Conservation (phyloP, 805 yeast species). For the Blastobotrys terrestris region DNA sequence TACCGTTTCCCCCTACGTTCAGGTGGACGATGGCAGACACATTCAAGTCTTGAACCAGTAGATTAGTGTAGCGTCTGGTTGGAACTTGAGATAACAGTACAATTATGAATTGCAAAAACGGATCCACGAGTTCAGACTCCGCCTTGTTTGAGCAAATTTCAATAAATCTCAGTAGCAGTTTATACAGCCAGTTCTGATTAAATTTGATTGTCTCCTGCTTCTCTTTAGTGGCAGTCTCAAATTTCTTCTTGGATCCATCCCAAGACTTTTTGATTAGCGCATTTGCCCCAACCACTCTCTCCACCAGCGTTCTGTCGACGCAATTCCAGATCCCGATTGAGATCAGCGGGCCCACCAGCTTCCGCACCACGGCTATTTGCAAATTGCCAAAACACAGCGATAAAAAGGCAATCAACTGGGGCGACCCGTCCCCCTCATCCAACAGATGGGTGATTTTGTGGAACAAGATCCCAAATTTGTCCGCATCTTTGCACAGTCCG, state of each 20-base stretch:
- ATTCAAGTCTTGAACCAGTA: conserved; percentile 28
- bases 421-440: conserved; percentile 7
- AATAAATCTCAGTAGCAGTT: conserved; percentile 9
- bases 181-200: conserved; percentile 27
- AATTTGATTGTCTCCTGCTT: conserved; percentile 19
- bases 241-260: conserved; percentile 19
- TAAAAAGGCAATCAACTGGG: conserved; percentile 24
- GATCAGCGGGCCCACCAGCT: conserved; percentile 29
- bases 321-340: conserved; percentile 33
- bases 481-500: conserved; percentile 17
- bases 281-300: conserved; percentile 17
- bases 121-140: conserved; percentile 3
- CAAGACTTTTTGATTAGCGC: conserved; percentile 23
- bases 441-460: conserved; percentile 29
- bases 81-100: conserved; percentile 36
- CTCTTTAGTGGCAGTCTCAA: conserved; percentile 16
- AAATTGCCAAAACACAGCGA: conserved; percentile 22
- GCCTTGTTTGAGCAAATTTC: conserved; percentile 6
- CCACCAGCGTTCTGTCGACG: conserved; percentile 18
- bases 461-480: conserved; percentile 28
- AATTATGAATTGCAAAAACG: conserved; percentile 25
- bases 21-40: conserved; percentile 19
- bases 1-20: neutral
- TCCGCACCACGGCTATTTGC: conserved; percentile 20
- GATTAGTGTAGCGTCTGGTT: conserved; percentile 34